These are phyloP conservation scores for Ustilago shanxiensis DNA, from an alignment of 1,284 basidiomycete genomes.

Conservation along the genomic window DNA sequence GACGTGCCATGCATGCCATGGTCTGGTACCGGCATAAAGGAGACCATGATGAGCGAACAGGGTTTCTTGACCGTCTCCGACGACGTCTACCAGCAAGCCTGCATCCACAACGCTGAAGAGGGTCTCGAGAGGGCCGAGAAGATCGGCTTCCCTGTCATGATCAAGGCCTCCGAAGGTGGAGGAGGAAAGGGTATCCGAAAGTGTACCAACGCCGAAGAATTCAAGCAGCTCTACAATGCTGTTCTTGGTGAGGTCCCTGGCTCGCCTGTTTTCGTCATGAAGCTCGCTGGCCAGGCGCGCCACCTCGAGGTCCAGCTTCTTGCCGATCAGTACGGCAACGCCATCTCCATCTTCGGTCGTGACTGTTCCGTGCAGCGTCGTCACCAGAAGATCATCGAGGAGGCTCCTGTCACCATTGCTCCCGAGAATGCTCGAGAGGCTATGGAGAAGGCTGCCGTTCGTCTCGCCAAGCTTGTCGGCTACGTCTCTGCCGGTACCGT, in stretches of 20 bases:
- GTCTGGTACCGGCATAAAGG: conserved; percentile 94
- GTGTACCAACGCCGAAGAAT: conserved; percentile 76
- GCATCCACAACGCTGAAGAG: conserved; percentile 89
- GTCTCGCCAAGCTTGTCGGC: conserved; percentile 96
- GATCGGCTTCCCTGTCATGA: conserved; percentile 99
- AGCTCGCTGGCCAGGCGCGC: conserved; percentile 95
- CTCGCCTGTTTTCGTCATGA: conserved; percentile 99
- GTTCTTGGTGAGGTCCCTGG: conserved; percentile 95
- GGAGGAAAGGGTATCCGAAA: conserved; percentile 87
- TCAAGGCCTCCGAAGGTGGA: conserved; percentile 99
- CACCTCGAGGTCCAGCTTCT: conserved; percentile 98
- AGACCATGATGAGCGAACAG: conserved; percentile 85
- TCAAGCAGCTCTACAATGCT: conserved; percentile 93
- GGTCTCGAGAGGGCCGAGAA: conserved; percentile 85
- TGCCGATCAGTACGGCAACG: conserved; percentile 99
- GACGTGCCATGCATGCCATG: conserved; percentile 99
- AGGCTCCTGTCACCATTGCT: conserved; percentile 98
- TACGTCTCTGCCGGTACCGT: conserved; percentile 99
- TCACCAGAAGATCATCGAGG: conserved; percentile 99
- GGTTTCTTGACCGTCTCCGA: conserved; percentile 96
- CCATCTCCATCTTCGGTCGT: conserved; percentile 98
- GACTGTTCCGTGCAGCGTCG: conserved; percentile 99
- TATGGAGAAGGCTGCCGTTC: conserved; percentile 98
- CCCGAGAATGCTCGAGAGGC: conserved; percentile 79
- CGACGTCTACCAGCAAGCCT: conserved; percentile 88